Evolutionary conservation across 108 stramenopile genomes (phyloP).

Genomic region (Cyclotella distinguenda): DNA sequence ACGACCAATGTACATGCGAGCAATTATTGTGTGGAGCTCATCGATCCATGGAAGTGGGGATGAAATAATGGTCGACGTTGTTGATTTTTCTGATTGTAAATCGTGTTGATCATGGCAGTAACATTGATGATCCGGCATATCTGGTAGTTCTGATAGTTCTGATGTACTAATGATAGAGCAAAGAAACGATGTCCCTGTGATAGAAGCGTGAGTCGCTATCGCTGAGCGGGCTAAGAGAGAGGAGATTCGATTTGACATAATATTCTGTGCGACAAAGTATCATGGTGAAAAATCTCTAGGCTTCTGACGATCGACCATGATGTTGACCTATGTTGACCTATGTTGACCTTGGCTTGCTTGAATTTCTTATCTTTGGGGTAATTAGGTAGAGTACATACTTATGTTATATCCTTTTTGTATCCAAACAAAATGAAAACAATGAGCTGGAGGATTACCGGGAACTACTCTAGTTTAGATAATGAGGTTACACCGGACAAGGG

Average conservation of each 20-base stretch:
- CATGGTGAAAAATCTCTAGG: no score
- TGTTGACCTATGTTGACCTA: no score
- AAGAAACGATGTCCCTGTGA: conserved; percentile 23
- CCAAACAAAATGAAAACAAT: no score
- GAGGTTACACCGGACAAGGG: no score
- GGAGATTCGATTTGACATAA: conserved; percentile 11
- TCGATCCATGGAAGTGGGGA: conserved; percentile 42
- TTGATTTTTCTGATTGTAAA: neutral
- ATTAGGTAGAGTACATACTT: no score
- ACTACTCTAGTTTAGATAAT: no score
- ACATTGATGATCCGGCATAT: neutral
- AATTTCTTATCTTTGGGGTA: no score
- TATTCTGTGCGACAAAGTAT: no score
- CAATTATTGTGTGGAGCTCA: conserved; percentile 27
- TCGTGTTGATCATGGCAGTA: neutral
- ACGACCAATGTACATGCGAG: conserved; percentile 25
- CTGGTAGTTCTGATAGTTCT: neutral
- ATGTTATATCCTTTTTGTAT: no score
- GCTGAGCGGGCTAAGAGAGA: conserved; percentile 15
- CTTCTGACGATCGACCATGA: no score
- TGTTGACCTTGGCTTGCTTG: no score
- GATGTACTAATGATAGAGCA: conserved; percentile 23
- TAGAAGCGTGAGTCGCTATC: conserved; percentile 15
- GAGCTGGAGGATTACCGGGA: no score
- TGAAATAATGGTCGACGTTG: conserved; percentile 1